Evolutionary conservation across 2,329 filamentous ascomycete genomes (phyloP), one percentile per base, ranked within the genome.

Genomic region (Colletotrichum plurivorum): DNA sequence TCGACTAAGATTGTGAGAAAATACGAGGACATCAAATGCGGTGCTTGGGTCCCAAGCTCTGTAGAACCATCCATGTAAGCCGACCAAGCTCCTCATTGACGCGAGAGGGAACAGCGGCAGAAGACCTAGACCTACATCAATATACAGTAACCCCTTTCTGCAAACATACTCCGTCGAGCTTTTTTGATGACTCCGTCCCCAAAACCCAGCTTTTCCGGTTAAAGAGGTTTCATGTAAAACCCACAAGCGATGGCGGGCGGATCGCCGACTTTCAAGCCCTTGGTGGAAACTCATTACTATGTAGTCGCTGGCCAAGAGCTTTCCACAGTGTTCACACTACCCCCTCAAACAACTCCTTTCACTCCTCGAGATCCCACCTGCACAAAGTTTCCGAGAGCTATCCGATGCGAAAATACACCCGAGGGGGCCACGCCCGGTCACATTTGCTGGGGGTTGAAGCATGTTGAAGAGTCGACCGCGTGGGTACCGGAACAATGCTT

Each of bases 251-350:
- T 16, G 12, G 36, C n/a, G 15, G 20, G 12, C 10, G 27, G 41
- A 18, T 46, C 62, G 20, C 45, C 46, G 15, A 52, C 62, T 12
- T 52, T 49, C 8, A 20, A 31, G 20, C 43, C 61, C 15, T 49
- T 64, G 61, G 12, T 58, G 15, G 31, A 43, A 43, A 64, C 61
- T 18, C 43, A 54, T 7, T 64, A 51, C 16, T 31, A 36, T 13
- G 31, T 18, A 45, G 54, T 25, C 20, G 10, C 12, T 36, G 36
- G 39, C 18, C 43, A 18, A 16, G 16, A 20, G 16, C 5, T n/a
- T 10, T 41, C 46, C n/a, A 59, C 27, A 31, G 13, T 49, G 3
- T 49, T 52, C 22, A 48, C 62, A 8, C 36, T 65, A 10, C 41
- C 45, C 8, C 62, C 46, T 5, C 62, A 65, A 16, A 46, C 46